Percentiles rank a stretch among this genome's conserved stretches.
Evolutionary conservation across 1,139 yeast species (phyloP).

Genomic region (Candida buenavistaensis): DNA sequence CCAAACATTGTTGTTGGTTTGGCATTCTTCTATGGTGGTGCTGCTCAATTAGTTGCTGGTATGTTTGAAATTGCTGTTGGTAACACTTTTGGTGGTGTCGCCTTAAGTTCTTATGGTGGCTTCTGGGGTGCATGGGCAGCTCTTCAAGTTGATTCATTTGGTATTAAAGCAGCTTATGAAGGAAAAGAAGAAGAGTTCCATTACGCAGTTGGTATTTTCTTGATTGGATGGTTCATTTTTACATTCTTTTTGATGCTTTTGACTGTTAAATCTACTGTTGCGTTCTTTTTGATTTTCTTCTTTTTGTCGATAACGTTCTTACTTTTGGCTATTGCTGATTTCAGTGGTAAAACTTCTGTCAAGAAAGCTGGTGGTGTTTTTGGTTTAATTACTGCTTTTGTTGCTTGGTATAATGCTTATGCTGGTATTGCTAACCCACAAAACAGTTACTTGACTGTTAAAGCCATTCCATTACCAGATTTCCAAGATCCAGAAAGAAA

Average conservation of each 20-base stretch:
- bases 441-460: conserved; percentile 64
- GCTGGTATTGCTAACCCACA: conserved; percentile 82
- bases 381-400: conserved; percentile 75
- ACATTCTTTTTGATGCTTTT: conserved; percentile 65
- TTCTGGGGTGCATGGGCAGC: conserved; percentile 89
- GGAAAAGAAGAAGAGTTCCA: conserved; percentile 28
- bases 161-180: conserved; percentile 59
- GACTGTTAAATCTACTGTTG: conserved; percentile 78
- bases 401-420: conserved; percentile 88
- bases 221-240: conserved; percentile 79
- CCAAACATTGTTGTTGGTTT: conserved; percentile 54
- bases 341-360: conserved; percentile 24
- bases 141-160: conserved; percentile 69
- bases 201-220: conserved; percentile 68
- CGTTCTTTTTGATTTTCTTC: conserved; percentile 68
- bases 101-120: conserved; percentile 79
- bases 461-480: conserved; percentile 49
- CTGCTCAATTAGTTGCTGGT: conserved; percentile 71
- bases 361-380: conserved; percentile 77
- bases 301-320: conserved; percentile 66
- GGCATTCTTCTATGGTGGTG: conserved; percentile 87
- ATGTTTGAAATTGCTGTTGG: conserved; percentile 76
- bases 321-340: conserved; percentile 61
- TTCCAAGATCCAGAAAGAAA: conserved; percentile 25
- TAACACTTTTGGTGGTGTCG: conserved; percentile 90